Conservation (phyloP, 139 green algal species). For the Coccomyxa sp. region DNA sequence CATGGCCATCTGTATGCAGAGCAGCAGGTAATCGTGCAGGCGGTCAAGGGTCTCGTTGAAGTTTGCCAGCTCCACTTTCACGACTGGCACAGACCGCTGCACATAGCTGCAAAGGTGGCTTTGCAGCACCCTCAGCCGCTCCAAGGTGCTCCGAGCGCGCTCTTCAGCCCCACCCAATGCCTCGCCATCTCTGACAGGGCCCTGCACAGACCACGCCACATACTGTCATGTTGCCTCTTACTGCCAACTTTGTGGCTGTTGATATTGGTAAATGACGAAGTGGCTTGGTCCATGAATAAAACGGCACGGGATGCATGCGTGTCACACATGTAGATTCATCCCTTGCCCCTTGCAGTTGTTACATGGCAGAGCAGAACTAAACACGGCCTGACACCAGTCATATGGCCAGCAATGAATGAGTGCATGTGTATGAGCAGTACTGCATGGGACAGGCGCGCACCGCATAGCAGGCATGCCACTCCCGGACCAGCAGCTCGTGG, state of each 20-base stretch:
- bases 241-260: too few relatives aligned
- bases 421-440: too few relatives aligned
- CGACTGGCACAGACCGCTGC: slow-evolving; percentile 49
- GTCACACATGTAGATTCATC: neutral
- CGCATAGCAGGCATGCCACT: slow-evolving; percentile 30
- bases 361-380: too few relatives aligned
- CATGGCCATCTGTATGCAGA: slow-evolving; percentile 57
- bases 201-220: too few relatives aligned
- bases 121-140: slow-evolving; percentile 46
- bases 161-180: neutral
- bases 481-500: slow-evolving; percentile 45
- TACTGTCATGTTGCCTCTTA: neutral
- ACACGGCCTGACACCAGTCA: too few relatives aligned
- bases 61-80: slow-evolving; percentile 40
- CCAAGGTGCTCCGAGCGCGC: slow-evolving; percentile 7
- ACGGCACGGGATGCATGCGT: too few relatives aligned
- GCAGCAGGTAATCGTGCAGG: slow-evolving; percentile 70
- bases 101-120: slow-evolving; percentile 53
- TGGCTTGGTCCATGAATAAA: too few relatives aligned
- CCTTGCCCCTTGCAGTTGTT: too few relatives aligned
- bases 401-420: neutral
- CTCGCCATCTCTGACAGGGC: neutral
- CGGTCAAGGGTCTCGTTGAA: slow-evolving; percentile 51
- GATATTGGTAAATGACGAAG: too few relatives aligned
- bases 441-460: neutral